phyloP scores from a whole-genome alignment of 75 land plant genomes.

The Selaginella moellendorffii region DNA sequence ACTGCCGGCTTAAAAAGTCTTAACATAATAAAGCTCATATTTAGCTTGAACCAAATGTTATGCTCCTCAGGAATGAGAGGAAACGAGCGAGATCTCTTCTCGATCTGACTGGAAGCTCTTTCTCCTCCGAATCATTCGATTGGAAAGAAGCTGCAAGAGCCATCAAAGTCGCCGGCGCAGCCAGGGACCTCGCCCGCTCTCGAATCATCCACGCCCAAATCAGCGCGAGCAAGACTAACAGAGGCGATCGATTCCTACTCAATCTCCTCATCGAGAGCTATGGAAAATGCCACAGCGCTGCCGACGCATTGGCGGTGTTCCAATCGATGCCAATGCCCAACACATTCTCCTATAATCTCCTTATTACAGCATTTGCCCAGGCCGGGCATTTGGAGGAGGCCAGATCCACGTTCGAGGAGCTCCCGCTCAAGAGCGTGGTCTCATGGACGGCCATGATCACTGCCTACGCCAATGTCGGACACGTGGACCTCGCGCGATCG shows the following conservation, averaged over 20 bases:
- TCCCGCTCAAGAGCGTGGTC: neutral
- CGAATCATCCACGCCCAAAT: neutral
- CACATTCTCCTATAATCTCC: neutral
- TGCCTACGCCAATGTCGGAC: neutral
- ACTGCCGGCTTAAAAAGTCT: too few species aligned
- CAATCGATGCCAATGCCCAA: neutral
- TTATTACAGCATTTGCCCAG: neutral
- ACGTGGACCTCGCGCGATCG: neutral
- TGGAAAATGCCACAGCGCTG: neutral
- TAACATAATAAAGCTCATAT: too few species aligned
- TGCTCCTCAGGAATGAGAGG: too few species aligned
- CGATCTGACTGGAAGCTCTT: too few species aligned
- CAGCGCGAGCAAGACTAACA: neutral
- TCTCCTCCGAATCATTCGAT: neutral
- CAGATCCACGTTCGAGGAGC: neutral
- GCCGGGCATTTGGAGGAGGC: neutral
- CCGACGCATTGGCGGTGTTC: neutral
- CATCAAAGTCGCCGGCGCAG: neutral
- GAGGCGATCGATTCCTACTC: neutral
- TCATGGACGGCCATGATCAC: neutral
- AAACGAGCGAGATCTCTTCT: too few species aligned
- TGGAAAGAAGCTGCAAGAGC: neutral
- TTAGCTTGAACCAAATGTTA: too few species aligned
- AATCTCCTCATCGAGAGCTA: neutral
- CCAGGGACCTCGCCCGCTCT: neutral